phyloP scores from a whole-genome alignment of 2,329 filamentous ascomycete species.

The Arachnomyces sp. region DNA sequence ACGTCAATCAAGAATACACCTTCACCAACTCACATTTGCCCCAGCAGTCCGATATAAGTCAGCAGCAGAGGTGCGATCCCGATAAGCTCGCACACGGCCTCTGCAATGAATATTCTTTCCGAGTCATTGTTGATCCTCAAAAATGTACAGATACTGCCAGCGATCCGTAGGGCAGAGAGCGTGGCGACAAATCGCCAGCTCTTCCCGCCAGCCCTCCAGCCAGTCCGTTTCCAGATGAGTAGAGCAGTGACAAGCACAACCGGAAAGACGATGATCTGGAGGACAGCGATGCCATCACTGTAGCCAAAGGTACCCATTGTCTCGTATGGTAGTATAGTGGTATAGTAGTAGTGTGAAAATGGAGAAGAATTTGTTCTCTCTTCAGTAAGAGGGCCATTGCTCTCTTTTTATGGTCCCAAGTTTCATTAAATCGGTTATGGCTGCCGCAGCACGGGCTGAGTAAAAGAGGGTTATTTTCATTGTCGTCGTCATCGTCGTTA shows the following conservation, averaged over 20 bases:
- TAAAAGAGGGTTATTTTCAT: too few species aligned
- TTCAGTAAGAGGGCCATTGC: conserved; percentile 1
- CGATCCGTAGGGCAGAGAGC: conserved; percentile 23
- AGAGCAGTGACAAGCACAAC: conserved; percentile 18
- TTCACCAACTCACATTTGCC: conserved; percentile 20
- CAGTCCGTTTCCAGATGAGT: conserved; percentile 21
- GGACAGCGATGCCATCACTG: conserved; percentile 22
- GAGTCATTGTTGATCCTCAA: conserved; percentile 17
- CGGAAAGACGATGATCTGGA: conserved; percentile 23
- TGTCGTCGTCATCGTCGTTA: too few species aligned
- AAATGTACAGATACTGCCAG: conserved; percentile 20
- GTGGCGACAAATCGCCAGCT: conserved; percentile 22
- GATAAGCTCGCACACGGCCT: too few species aligned
- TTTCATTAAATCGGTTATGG: not conserved
- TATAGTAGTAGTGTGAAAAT: conserved; percentile 1
- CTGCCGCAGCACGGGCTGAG: too few species aligned
- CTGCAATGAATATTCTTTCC: too few species aligned
- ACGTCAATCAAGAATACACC: not conserved
- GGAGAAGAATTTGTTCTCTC: conserved; percentile 1
- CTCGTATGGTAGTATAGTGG: not conserved
- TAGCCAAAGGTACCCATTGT: conserved; percentile 19
- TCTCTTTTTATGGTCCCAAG: not conserved
- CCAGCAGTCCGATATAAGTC: conserved; percentile 20
- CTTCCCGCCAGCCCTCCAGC: conserved; percentile 20
- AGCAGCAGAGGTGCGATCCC: too few species aligned